Conservation (phyloP, 257 asterid species). For the Linaria vulgaris region DNA sequence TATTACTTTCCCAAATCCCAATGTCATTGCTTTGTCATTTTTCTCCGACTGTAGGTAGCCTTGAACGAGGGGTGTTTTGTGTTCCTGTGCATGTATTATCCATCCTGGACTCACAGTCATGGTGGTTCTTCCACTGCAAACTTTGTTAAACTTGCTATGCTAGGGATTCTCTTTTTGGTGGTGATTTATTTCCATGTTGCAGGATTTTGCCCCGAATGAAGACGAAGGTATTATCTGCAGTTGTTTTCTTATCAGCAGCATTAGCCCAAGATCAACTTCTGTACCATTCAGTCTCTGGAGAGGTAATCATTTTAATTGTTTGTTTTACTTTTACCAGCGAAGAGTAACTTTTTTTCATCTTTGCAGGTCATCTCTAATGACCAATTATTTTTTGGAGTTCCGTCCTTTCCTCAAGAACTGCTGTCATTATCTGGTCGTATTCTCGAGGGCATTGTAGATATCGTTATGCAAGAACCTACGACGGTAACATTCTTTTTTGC, state of each 20-base stretch:
- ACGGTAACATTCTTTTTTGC: slow-evolving; percentile 40
- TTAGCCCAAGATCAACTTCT: slow-evolving; percentile 52
- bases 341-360: slow-evolving; percentile 18
- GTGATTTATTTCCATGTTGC: slow-evolving; percentile 29
- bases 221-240: slow-evolving; percentile 53
- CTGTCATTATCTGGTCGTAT: slow-evolving; percentile 48
- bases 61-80: slow-evolving; percentile 48
- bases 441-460: slow-evolving; percentile 45
- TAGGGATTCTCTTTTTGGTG: slow-evolving; percentile 23
- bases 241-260: slow-evolving; percentile 51
- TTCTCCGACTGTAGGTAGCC: slow-evolving; percentile 50
- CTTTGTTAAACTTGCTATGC: slow-evolving; percentile 19
- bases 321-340: background rate
- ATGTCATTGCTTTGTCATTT: slow-evolving; percentile 16
- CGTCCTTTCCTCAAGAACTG: slow-evolving; percentile 53
- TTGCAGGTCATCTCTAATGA: slow-evolving; percentile 52
- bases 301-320: slow-evolving; percentile 44
- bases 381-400: slow-evolving; percentile 48
- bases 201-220: slow-evolving; percentile 65
- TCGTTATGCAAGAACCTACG: slow-evolving; percentile 60
- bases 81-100: slow-evolving; percentile 48
- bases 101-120: slow-evolving; percentile 58
- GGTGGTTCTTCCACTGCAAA: slow-evolving; percentile 46
- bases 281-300: slow-evolving; percentile 33
- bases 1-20: slow-evolving; percentile 28